Base-by-base conservation (phyloP, 73 alveolate species). In the Paramecium bursaria region DNA sequence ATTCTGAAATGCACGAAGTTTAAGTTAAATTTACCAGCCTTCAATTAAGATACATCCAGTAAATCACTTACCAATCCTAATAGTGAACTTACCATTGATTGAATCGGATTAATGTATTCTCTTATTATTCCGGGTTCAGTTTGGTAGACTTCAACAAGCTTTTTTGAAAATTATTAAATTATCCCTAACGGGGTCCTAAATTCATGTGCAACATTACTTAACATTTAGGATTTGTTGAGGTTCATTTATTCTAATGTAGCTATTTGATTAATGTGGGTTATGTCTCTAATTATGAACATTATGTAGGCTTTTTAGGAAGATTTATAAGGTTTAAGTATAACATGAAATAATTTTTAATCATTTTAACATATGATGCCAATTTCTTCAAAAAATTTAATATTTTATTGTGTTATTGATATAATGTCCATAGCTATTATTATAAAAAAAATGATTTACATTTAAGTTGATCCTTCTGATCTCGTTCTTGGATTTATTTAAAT, bases 21-120 rank as follows among this genome's bases (percentile, higher is more conserved):
- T 4, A 79, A 79, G 25, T 79, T 79, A 79, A 79, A 79, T 53
- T 79, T 79, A 10, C 89, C 89, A 1, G 74, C 76, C 51, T 79
- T 73, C 1, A 79, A 42, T 21, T 79, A 53, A 2, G 61, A 80
- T 22, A 79, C 75, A 46, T 79, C 89, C n/a, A 79, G n/a, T 13
- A 79, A 44, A 46, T 79, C 89, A 79, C 54, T 52, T 1, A 79
- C 76, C 54, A 79, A 79, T 10, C 76, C 33, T 79, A 79, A 55
- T 33, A 79, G 48, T 3, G 76, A 53, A 0, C 52, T 33, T 25
- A 82, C 75, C 85, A 61, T 79, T 4, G 54, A 39, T 39, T 53
- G 42, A 21, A 73, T 73, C 3, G 89, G 89, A 15, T 79, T 13
- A 19, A 79, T 25, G 22, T 23, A 54, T 54, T 79, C 22, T 35